A percentile compares a stretch with the other conserved stretches of the same genome.
Evolutionary conservation across 148 eudicot genomes (phyloP).

Genomic region (Agrostemma githago): DNA sequence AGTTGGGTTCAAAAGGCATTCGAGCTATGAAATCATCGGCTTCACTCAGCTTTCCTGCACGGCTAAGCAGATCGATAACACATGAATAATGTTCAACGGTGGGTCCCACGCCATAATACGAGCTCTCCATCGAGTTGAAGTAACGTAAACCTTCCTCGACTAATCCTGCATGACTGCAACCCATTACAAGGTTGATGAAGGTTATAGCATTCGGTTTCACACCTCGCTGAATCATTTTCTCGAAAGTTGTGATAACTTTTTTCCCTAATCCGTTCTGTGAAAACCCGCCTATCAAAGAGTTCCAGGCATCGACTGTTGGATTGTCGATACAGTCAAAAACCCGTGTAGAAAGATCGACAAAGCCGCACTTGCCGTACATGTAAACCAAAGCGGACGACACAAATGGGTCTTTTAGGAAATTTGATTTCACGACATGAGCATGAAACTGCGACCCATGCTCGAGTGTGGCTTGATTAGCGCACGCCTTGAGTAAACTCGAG

Average conservation of each 20-base stretch:
- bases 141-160: constrained; percentile 41
- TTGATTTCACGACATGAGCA: constrained; percentile 35
- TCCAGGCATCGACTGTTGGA: constrained; percentile 32
- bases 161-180: constrained; percentile 55
- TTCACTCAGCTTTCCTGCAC: constrained; percentile 51
- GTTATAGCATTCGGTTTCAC: constrained; percentile 41
- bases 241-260: constrained; percentile 28
- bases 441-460: constrained; percentile 50
- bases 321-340: constrained; percentile 26
- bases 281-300: constrained; percentile 36
- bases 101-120: constrained; percentile 38
- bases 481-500: constrained; percentile 46
- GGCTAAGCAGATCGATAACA: constrained; percentile 44
- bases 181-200: constrained; percentile 40
- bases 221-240: constrained; percentile 27
- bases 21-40: constrained; percentile 37
- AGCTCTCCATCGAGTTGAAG: constrained; percentile 37
- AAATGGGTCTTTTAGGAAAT: constrained; percentile 25
- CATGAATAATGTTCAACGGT: constrained; percentile 44
- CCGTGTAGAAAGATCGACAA: constrained; percentile 31
- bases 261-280: constrained; percentile 43
- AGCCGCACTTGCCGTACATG: constrained; percentile 55
- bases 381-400: constrained; percentile 38
- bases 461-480: constrained; percentile 48
- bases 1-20: constrained; percentile 60